These are phyloP conservation scores for Skeletonema tropicum DNA, from an alignment of 108 stramenopile species.

Conservation along the genomic window DNA sequence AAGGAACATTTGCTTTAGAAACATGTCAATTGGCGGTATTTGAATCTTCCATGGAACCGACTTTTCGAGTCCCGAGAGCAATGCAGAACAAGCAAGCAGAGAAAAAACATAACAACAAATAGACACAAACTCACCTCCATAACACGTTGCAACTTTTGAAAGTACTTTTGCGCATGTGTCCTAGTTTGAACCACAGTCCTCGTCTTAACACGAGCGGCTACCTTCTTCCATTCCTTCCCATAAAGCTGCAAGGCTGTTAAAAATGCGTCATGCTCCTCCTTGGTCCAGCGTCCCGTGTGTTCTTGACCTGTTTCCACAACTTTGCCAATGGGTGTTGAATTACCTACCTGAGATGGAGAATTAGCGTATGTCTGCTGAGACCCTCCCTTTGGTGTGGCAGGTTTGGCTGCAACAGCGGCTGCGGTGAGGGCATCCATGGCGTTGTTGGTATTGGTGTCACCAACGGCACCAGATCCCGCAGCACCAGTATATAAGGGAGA, in stretches of 20 bases:
- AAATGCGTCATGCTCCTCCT: slow-evolving; percentile 93
- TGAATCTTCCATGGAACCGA: background rate
- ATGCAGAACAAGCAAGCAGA: background rate
- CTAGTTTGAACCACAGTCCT: slow-evolving; percentile 97
- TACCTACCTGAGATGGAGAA: background rate
- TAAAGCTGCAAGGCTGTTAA: slow-evolving; percentile 83
- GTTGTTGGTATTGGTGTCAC: background rate
- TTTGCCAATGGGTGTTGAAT: slow-evolving; percentile 49
- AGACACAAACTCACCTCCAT: slow-evolving; percentile 23
- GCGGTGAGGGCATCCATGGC: slow-evolving; percentile 15
- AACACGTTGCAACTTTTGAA: slow-evolving; percentile 94
- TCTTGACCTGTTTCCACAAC: slow-evolving; percentile 81
- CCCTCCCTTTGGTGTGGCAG: background rate
- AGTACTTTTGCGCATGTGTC: slow-evolving; percentile 99
- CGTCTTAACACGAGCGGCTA: slow-evolving; percentile 90
- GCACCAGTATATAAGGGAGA: background rate
- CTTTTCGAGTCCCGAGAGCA: too few species aligned
- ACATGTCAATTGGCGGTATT: background rate
- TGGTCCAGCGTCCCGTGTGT: slow-evolving; percentile 88
- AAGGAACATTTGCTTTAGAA: background rate
- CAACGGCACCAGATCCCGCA: background rate
- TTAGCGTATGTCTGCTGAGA: background rate
- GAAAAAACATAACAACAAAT: background rate
- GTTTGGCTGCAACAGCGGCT: slow-evolving; percentile 9
- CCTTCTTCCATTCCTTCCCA: slow-evolving; percentile 97